Conservation (phyloP, 441 rosid genomes). For the Adansonia gregorii region DNA sequence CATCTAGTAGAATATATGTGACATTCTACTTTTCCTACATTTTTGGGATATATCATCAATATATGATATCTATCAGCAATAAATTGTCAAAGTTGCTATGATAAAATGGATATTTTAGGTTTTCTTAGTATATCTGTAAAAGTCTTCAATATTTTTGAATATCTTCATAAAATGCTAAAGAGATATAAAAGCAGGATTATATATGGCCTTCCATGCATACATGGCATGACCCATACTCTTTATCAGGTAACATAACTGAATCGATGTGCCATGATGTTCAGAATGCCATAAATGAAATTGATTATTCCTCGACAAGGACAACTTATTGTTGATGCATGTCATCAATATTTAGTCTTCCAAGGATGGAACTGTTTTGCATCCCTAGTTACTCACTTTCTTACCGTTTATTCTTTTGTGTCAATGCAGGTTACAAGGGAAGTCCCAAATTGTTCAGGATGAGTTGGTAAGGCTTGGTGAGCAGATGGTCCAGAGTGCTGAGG, state of each 20-base stretch:
- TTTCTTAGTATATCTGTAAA: background rate
- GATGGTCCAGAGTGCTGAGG: constrained; percentile 70
- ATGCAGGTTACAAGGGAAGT: constrained; percentile 76
- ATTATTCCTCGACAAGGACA: background rate
- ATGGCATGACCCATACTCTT: background rate
- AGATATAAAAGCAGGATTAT: background rate
- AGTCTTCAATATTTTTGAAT: background rate
- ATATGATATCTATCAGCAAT: background rate
- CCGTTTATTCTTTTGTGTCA: background rate
- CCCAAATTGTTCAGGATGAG: constrained; percentile 73
- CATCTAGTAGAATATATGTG: background rate
- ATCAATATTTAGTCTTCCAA: constrained; percentile 2
- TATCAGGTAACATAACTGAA: constrained; percentile 12
- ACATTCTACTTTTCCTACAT: background rate
- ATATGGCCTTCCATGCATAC: constrained; percentile 1
- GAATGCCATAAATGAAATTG: constrained; percentile 10
- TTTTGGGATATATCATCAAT: background rate
- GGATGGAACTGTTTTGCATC: background rate
- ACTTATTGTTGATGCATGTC: background rate
- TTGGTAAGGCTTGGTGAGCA: constrained; percentile 74
- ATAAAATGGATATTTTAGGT: constrained; percentile 9
- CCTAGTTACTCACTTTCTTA: constrained; percentile 16
- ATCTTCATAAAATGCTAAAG: background rate
- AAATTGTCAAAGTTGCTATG: background rate
- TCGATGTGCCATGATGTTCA: background rate